These are phyloP conservation scores for Gelatoporia subvermispora DNA, from an alignment of 768 basidiomycete species.

Conservation along the genomic window DNA sequence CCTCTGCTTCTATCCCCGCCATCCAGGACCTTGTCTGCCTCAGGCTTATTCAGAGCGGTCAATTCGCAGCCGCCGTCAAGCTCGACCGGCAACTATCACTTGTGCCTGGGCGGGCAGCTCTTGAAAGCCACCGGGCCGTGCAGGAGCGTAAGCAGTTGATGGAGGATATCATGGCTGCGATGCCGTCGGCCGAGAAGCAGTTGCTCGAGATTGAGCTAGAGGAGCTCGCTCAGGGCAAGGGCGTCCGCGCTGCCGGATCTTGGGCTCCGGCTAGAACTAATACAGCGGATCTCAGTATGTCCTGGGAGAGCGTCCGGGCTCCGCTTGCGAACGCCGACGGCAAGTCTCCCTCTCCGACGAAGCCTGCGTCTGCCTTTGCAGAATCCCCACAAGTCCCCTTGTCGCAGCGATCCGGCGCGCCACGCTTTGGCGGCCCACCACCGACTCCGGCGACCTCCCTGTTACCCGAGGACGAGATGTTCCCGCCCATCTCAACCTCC, in stretches of 20 bases:
- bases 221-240: constrained; percentile 19
- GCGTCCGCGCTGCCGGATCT: constrained; percentile 3
- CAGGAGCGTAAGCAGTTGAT: constrained; percentile 66
- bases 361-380: constrained; percentile 21
- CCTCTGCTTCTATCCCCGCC: constrained; percentile 45
- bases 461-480: constrained; percentile 8
- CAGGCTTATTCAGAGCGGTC: constrained; percentile 69
- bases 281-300: constrained; percentile 42
- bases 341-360: background rate
- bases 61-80: constrained; percentile 68
- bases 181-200: constrained; percentile 60
- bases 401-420: constrained; percentile 28
- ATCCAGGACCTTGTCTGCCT: constrained; percentile 78
- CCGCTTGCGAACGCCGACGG: constrained; percentile 16
- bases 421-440: constrained; percentile 31
- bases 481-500: constrained; percentile 6
- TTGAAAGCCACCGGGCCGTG: constrained; percentile 20
- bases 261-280: constrained; percentile 11
- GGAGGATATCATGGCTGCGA: constrained; percentile 57
- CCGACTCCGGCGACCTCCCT: constrained; percentile 7
- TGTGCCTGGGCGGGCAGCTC: constrained; percentile 26
- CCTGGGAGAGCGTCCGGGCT: constrained; percentile 52
- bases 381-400: constrained; percentile 20
- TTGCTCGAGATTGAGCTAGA: constrained; percentile 59
- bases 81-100: constrained; percentile 57